A percentile compares a stretch with the other conserved stretches of the same genome.
Evolutionary conservation across 257 asterid species (phyloP).

Genomic region (Salvia hispanica): DNA sequence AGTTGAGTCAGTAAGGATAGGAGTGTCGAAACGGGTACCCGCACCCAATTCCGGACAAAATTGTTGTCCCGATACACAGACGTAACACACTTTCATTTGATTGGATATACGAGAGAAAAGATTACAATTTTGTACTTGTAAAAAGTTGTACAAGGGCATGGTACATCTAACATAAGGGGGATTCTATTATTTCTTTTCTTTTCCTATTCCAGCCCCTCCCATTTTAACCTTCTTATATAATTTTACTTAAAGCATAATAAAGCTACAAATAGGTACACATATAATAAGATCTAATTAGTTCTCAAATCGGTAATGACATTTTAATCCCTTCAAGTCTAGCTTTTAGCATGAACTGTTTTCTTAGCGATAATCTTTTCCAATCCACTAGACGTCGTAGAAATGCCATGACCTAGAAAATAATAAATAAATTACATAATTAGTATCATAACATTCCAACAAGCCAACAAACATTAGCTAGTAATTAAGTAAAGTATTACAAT

Average conservation of each 20-base stretch:
- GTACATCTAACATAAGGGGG: background rate
- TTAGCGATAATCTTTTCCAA: constrained; percentile 58
- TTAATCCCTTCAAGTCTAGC: constrained; percentile 56
- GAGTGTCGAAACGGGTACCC: too few species aligned
- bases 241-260: constrained; percentile 13
- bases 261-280: constrained; percentile 18
- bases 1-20: too few species aligned
- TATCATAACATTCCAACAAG: background rate
- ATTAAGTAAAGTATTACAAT: too few species aligned
- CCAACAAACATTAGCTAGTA: background rate
- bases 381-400: constrained; percentile 76
- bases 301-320: constrained; percentile 38
- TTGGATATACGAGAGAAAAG: constrained; percentile 7
- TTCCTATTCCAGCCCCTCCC: background rate
- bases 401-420: constrained; percentile 64
- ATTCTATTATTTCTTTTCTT: background rate
- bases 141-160: constrained; percentile 44
- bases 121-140: constrained; percentile 37
- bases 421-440: background rate
- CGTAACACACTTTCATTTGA: background rate
- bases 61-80: too few species aligned
- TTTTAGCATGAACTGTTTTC: constrained; percentile 49
- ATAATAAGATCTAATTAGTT: constrained; percentile 17
- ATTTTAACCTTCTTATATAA: constrained; percentile 29
- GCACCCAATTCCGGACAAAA: too few species aligned